phyloP scores from a whole-genome alignment of 805 yeast genomes.

The Candida jianshihensis region DNA sequence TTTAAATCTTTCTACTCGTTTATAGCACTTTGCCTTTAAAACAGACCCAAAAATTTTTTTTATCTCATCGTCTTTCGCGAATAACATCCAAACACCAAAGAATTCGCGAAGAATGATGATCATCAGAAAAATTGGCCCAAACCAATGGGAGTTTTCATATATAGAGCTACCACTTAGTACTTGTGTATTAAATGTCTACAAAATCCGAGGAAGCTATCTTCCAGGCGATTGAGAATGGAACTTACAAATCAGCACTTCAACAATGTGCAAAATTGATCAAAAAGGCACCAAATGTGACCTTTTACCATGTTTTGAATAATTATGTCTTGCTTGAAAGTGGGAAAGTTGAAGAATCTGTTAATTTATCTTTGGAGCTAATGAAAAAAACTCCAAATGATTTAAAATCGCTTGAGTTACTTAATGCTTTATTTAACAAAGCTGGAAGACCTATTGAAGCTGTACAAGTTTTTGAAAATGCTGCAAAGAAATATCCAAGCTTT shows the following conservation, averaged over 20 bases:
- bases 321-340: conserved; percentile 26
- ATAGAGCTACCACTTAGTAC: not conserved
- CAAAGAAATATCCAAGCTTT: conserved; percentile 47
- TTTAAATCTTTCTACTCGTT: not conserved
- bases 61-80: conserved; percentile 6
- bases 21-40: no score
- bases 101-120: no score
- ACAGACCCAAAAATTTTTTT: conserved; percentile 3
- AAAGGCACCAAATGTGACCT: conserved; percentile 51
- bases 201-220: conserved; percentile 30
- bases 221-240: conserved; percentile 44
- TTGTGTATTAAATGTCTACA: conserved; percentile 21
- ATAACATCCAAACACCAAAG: conserved; percentile 2
- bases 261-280: conserved; percentile 41
- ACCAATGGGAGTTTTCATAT: no score
- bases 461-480: conserved; percentile 49
- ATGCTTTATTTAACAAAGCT: conserved; percentile 35
- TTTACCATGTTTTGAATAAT: conserved; percentile 32
- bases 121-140: no score
- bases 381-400: conserved; percentile 46
- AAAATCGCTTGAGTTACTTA: conserved; percentile 41
- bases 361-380: conserved; percentile 15
- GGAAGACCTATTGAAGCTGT: conserved; percentile 34
- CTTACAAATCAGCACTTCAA: conserved; percentile 45
- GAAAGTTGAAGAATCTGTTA: conserved; percentile 24